A percentile compares a stretch with the other conserved stretches of the same genome.
Evolutionary conservation across 2,329 filamentous ascomycete genomes (phyloP).

Genomic region (Aspergillus neotritici): DNA sequence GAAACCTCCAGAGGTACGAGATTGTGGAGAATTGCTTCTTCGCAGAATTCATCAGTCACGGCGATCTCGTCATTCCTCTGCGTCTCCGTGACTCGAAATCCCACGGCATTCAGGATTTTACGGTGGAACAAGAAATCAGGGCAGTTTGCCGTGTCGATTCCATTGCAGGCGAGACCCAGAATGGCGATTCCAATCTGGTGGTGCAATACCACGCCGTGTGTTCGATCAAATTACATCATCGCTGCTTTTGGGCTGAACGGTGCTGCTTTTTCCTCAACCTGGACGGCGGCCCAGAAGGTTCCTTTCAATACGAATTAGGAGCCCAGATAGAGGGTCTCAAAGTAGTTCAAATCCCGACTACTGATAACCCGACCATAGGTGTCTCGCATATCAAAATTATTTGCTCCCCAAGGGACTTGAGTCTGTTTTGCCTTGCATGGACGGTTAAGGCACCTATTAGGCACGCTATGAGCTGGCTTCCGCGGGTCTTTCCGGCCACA

Average conservation of each 20-base stretch:
- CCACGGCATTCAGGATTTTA: slow-evolving; percentile 27
- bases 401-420: slow-evolving; percentile 21
- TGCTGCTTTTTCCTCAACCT: slow-evolving; percentile 26
- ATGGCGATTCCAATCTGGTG: slow-evolving; percentile 8
- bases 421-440: slow-evolving; percentile 25
- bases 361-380: slow-evolving; percentile 8
- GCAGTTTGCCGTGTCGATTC: slow-evolving; percentile 4
- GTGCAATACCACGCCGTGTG: slow-evolving; percentile 26
- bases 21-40: slow-evolving; percentile 27
- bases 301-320: slow-evolving; percentile 17
- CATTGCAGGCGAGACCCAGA: not conserved
- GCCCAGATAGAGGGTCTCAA: slow-evolving; percentile 8
- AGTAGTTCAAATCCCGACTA: slow-evolving; percentile 15
- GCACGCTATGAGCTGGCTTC: slow-evolving; percentile 20
- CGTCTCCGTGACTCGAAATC: slow-evolving; percentile 21
- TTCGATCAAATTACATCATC: slow-evolving; percentile 23
- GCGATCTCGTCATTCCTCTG: slow-evolving; percentile 23
- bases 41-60: slow-evolving; percentile 21
- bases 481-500: slow-evolving; percentile 19
- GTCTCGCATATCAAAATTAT: slow-evolving; percentile 18
- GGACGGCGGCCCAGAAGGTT: slow-evolving; percentile 26
- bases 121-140: slow-evolving; percentile 21
- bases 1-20: slow-evolving; percentile 19
- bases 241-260: slow-evolving; percentile 25
- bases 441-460: slow-evolving; percentile 10